These are phyloP conservation scores for Kodamaea hsintzibuensis DNA, from an alignment of 805 yeast genomes.

Conservation along the genomic window DNA sequence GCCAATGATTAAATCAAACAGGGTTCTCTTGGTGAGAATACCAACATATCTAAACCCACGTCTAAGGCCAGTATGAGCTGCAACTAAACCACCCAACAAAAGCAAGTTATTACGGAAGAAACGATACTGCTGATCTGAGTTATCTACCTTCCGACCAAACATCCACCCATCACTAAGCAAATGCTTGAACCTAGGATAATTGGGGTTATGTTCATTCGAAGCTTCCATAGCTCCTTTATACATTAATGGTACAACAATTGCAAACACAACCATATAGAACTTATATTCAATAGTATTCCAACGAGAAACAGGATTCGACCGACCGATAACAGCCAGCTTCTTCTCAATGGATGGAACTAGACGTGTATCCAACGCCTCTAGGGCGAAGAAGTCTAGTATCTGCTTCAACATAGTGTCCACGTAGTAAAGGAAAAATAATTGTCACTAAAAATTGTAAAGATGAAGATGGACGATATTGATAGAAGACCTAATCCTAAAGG, in stretches of 20 bases:
- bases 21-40: constrained; percentile 38
- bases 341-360: constrained; percentile 40
- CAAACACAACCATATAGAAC: constrained; percentile 63
- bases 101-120: constrained; percentile 83
- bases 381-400: constrained; percentile 42
- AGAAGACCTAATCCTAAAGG: constrained; percentile 77
- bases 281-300: constrained; percentile 82
- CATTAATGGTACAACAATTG: constrained; percentile 79
- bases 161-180: constrained; percentile 83
- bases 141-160: constrained; percentile 86
- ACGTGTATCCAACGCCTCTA: constrained; percentile 55
- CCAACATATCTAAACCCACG: constrained; percentile 22
- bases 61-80: constrained; percentile 56
- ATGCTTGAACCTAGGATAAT: constrained; percentile 62
- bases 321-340: constrained; percentile 30
- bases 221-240: constrained; percentile 79
- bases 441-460: not conserved
- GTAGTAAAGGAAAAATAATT: not conserved
- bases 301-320: constrained; percentile 47
- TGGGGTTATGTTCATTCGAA: constrained; percentile 70
- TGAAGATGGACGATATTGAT: constrained; percentile 35
- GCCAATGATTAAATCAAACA: constrained; percentile 78
- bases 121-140: constrained; percentile 85
- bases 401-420: constrained; percentile 13
- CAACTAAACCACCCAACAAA: constrained; percentile 55